Base-by-base conservation (phyloP, 306 rosid species). In the Cercis canadensis region DNA sequence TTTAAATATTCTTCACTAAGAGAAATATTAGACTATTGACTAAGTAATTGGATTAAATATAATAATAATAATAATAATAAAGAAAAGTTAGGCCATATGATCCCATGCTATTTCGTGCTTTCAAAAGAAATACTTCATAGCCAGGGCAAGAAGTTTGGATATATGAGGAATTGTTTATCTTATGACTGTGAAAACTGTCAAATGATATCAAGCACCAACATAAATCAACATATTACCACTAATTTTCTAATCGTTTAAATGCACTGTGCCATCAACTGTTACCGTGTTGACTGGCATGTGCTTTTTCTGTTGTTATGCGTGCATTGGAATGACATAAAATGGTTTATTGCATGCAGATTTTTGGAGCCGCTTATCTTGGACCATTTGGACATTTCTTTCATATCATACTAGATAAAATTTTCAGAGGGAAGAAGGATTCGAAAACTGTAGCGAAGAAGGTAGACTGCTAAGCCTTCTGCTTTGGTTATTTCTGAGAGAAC, bases 361-460 rank as follows among this genome's bases (percentile, higher is more conserved):
- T 87, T 54, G 99, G 97, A 80, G 97, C 89, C 17, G 92, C 79
- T 72, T 94, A 90, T 85, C 87, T 89, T 75, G 99, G 99, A 83
- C 99, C 99, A 18, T 87, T 89, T 73, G 95, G 97, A 52, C 99
- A 89, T 84, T 91, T n/a, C 81, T 78, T 81, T 70, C 90, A 94
- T 50, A 58, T 70, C 19, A 51, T 77, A 34, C 84, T 94, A 13
- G 99, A 94, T 15, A 94, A 84, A 67, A 84, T 87, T 78, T 94
- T 94, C 95, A 82, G 87, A 75, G 99, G 99, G 75, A 94, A 89
- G 85, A 89, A 82, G 81, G 99, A 94, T 78, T 32, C 90, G 43
- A 89, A 83, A 84, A 91, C 99, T 47, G 95, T 91, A 41, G 90
- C 84, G 73, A 91, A 90, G 78, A 94, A 91, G 99, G 97, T 89